A percentile compares a stretch with the other conserved stretches of the same genome.
These are phyloP conservation scores for Plasmodium yoelii DNA, from an alignment of 169 alveolate species.

Conservation along the genomic window DNA sequence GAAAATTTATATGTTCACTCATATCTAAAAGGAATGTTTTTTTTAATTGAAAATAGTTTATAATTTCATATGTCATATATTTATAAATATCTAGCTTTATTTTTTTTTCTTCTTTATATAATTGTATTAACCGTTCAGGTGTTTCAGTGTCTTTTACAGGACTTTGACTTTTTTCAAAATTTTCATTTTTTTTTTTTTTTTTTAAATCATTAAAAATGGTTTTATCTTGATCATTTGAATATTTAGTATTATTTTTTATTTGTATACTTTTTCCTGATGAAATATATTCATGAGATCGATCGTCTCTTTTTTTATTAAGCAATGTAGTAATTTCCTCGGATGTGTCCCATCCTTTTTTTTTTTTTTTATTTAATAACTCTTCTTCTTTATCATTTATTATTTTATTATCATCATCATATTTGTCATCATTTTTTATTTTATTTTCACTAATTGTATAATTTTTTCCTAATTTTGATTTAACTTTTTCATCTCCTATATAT, in stretches of 20 bases:
- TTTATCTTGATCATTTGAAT: slow-evolving; percentile 23
- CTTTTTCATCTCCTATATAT: background rate
- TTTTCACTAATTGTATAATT: background rate
- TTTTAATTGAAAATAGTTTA: slow-evolving; percentile 61
- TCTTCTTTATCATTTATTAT: background rate
- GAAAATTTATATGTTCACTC: slow-evolving; percentile 69
- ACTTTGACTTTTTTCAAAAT: background rate
- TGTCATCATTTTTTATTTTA: background rate
- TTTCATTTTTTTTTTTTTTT: background rate
- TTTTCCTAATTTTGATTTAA: slow-evolving; percentile 1
- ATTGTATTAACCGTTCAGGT: slow-evolving; percentile 66
- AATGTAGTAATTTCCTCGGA: background rate
- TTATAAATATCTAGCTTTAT: slow-evolving; percentile 56
- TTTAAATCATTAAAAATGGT: slow-evolving; percentile 25
- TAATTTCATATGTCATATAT: slow-evolving; percentile 63
- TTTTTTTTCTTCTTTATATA: slow-evolving; percentile 67
- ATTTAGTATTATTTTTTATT: background rate
- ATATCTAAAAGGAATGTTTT: slow-evolving; percentile 69
- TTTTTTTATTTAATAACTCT: background rate
- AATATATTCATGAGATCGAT: background rate
- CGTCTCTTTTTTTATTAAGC: background rate
- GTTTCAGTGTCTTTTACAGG: slow-evolving; percentile 11
- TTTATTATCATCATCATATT: background rate
- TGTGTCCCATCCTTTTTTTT: background rate
- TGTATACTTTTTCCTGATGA: background rate